These are phyloP conservation scores for Picochlorum sp. DNA, from an alignment of 139 green algal species.

Conservation along the genomic window DNA sequence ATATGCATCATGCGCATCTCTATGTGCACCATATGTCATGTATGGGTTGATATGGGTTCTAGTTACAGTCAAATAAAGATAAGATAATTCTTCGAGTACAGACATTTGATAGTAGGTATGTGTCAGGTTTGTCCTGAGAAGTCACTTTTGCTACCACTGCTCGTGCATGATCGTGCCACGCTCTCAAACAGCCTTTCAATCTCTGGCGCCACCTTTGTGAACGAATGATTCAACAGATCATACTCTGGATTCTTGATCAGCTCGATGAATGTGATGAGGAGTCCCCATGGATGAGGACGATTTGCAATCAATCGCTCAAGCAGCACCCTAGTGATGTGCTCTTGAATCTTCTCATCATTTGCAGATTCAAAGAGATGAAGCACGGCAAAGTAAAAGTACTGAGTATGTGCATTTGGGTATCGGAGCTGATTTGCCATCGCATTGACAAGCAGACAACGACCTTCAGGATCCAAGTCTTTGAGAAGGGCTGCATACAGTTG, in stretches of 20 bases:
- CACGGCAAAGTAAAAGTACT: slow-evolving; percentile 95
- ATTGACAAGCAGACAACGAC: slow-evolving; percentile 93
- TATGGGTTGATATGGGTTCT: too few species aligned
- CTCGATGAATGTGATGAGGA: slow-evolving; percentile 99
- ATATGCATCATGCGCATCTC: too few species aligned
- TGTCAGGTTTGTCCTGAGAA: not conserved
- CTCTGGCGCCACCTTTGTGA: slow-evolving; percentile 88
- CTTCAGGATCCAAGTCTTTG: slow-evolving; percentile 78
- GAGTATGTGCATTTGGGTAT: slow-evolving; percentile 98
- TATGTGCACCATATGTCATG: too few species aligned
- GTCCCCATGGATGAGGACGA: slow-evolving; percentile 78
- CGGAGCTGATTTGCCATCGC: slow-evolving; percentile 97
- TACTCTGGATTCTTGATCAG: slow-evolving; percentile 99
- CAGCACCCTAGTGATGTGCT: slow-evolving; percentile 96
- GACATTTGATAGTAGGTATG: too few species aligned
- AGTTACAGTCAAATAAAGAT: too few species aligned
- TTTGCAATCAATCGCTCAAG: slow-evolving; percentile 99
- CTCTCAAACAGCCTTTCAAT: slow-evolving; percentile 95
- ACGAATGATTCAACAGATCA: slow-evolving; percentile 91
- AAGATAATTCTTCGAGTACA: too few species aligned
- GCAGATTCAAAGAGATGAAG: slow-evolving; percentile 87
- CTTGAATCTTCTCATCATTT: slow-evolving; percentile 56
- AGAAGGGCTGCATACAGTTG: slow-evolving; percentile 69
- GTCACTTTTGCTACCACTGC: slow-evolving; percentile 1
- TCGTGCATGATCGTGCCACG: slow-evolving; percentile 65